Conservation (phyloP, 2,329 filamentous ascomycete genomes). For the Fusarium sp. region DNA sequence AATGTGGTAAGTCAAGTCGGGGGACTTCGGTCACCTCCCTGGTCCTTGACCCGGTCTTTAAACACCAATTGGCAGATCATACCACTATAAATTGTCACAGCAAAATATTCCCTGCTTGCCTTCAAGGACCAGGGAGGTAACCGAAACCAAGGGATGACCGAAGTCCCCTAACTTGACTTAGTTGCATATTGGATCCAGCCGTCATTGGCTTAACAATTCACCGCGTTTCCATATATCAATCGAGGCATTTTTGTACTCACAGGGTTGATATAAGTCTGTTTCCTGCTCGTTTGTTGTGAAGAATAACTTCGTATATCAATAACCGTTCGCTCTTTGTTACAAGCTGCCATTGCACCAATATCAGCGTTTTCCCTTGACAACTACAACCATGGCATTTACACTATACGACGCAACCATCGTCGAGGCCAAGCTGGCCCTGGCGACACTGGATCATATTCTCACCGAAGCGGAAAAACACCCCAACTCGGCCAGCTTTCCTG, state of each 20-base stretch:
- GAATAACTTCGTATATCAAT: background rate
- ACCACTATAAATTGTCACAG: no score
- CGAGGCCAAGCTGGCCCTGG: conserved; percentile 46
- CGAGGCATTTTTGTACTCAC: conserved; percentile 18
- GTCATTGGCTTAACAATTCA: conserved; percentile 3
- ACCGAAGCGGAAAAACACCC: conserved; percentile 52
- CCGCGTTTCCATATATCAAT: background rate
- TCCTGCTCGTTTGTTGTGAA: background rate
- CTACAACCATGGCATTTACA: conserved; percentile 45
- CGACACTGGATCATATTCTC: conserved; percentile 50
- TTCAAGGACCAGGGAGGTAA: no score
- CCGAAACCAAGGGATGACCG: no score
- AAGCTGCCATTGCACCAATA: background rate
- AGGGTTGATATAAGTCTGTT: background rate
- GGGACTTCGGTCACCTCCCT: no score
- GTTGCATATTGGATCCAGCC: background rate
- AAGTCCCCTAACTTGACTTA: no score
- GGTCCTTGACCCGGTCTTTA: no score
- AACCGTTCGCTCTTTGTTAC: background rate
- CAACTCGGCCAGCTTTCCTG: conserved; percentile 49
- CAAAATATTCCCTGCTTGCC: no score
- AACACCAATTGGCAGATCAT: no score
- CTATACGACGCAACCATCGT: conserved; percentile 55
- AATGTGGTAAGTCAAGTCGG: no score
- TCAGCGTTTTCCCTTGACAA: background rate